These are phyloP conservation scores for cucumber (Cucumis sativus) DNA, from an alignment of 306 rosid genomes.

Conservation along the genomic window DNA sequence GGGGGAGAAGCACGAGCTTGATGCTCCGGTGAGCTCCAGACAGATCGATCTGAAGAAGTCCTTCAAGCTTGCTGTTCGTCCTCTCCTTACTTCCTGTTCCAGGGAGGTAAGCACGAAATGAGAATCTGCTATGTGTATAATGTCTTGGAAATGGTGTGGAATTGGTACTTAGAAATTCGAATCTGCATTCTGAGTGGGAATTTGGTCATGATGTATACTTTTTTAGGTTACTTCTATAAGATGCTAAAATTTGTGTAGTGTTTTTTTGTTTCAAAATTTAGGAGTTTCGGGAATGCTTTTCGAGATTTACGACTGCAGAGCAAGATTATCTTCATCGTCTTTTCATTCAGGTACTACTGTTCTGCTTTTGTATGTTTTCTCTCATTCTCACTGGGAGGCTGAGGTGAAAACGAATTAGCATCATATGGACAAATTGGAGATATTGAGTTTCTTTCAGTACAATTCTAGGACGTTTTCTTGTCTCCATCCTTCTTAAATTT, in stretches of 20 bases:
- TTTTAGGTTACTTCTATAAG: not conserved
- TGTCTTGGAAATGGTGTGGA: not conserved
- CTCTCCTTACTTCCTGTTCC: slow-evolving; percentile 12
- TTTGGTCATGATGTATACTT: not conserved
- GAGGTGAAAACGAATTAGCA: not conserved
- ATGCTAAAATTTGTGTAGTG: not conserved
- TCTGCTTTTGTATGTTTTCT: slow-evolving; percentile 5
- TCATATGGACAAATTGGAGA: not conserved
- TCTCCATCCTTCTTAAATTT: not conserved
- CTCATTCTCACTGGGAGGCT: not conserved
- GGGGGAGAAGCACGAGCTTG: slow-evolving; percentile 12
- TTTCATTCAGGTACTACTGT: slow-evolving; percentile 48
- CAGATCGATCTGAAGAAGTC: slow-evolving; percentile 10
- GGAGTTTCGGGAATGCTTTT: slow-evolving; percentile 54
- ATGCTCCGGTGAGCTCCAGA: slow-evolving; percentile 8
- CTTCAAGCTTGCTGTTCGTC: slow-evolving; percentile 17
- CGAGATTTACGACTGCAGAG: slow-evolving; percentile 36
- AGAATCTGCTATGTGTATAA: not conserved
- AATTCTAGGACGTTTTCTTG: not conserved
- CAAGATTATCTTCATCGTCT: slow-evolving; percentile 49
- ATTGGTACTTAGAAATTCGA: not conserved
- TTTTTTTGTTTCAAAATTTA: slow-evolving; percentile 6
- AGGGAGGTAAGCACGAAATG: slow-evolving; percentile 4
- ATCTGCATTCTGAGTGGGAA: not conserved
- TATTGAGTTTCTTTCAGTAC: not conserved